These are phyloP conservation scores for Lachancea lanzarotensis DNA, from an alignment of 805 yeast genomes.

Conservation along the genomic window DNA sequence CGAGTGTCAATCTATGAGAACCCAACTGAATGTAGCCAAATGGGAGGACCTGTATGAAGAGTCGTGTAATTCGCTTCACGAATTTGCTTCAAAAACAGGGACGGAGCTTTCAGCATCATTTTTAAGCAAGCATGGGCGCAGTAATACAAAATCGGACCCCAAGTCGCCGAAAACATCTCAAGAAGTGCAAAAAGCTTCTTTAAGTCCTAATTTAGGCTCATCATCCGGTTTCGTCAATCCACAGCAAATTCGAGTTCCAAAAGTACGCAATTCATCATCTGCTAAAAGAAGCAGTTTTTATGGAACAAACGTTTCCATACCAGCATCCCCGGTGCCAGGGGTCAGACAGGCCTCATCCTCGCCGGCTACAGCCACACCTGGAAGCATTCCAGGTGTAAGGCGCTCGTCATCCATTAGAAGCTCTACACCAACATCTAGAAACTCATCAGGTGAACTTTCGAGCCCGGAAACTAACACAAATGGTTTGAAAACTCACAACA, in stretches of 20 bases:
- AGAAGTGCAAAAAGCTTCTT: not conserved
- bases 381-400: constrained; percentile 22
- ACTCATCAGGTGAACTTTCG: constrained; percentile 3
- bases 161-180: not conserved
- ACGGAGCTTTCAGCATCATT: constrained; percentile 1
- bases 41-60: constrained; percentile 18
- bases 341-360: constrained; percentile 4
- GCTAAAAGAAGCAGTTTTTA: constrained; percentile 24
- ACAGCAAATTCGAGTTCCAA: constrained; percentile 7
- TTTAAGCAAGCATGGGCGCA: constrained; percentile 3
- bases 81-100: constrained; percentile 17
- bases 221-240: constrained; percentile 1
- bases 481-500: not conserved
- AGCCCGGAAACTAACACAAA: not conserved
- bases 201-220: not conserved
- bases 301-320: constrained; percentile 12
- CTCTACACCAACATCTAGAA: constrained; percentile 5
- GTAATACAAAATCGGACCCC: not conserved
- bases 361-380: constrained; percentile 8
- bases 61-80: constrained; percentile 14
- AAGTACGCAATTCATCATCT: constrained; percentile 7
- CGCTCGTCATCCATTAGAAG: constrained; percentile 19
- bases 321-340: constrained; percentile 8
- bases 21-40: constrained; percentile 13
- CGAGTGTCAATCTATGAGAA: constrained; percentile 9